phyloP scores from a whole-genome alignment of 148 eudicot genomes.

The Euryodendron excelsum region DNA sequence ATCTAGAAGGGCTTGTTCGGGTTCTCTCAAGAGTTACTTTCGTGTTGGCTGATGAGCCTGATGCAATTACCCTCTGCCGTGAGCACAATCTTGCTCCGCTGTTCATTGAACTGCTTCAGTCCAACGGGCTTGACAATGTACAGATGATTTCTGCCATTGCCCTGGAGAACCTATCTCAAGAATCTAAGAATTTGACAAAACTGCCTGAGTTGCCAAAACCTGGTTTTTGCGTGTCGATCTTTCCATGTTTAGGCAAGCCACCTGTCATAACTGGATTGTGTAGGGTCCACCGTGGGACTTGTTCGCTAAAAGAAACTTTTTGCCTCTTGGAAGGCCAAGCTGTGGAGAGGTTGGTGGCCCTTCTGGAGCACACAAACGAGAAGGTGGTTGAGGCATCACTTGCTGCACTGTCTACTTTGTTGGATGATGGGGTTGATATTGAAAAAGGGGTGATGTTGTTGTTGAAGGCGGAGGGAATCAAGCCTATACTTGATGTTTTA shows the following conservation, averaged over 20 bases:
- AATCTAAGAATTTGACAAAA: constrained; percentile 56
- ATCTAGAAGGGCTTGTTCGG: constrained; percentile 77
- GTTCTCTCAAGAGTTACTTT: constrained; percentile 73
- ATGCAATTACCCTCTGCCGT: constrained; percentile 54
- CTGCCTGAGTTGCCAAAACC: constrained; percentile 52
- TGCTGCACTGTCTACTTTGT: constrained; percentile 73
- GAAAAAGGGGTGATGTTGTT: constrained; percentile 58
- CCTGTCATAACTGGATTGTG: constrained; percentile 58
- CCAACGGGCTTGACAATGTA: constrained; percentile 70
- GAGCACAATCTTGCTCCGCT: constrained; percentile 46
- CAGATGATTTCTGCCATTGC: constrained; percentile 83
- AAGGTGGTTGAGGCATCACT: constrained; percentile 82
- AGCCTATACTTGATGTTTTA: constrained; percentile 64
- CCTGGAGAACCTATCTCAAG: constrained; percentile 67
- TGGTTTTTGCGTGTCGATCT: constrained; percentile 45
- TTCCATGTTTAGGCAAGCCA: constrained; percentile 65
- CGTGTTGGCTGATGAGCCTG: constrained; percentile 54
- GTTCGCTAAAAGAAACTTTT: constrained; percentile 62
- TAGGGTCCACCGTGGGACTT: constrained; percentile 64
- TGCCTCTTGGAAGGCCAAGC: constrained; percentile 84
- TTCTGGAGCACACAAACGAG: constrained; percentile 79
- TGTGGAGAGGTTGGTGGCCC: constrained; percentile 63
- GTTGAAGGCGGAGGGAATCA: constrained; percentile 55
- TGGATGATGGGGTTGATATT: constrained; percentile 77
- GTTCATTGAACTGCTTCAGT: constrained; percentile 66